Evolutionary conservation across 116 monocot genomes (phyloP), one percentile per base, ranked within the genome.

Genomic region (Zostera marina): DNA sequence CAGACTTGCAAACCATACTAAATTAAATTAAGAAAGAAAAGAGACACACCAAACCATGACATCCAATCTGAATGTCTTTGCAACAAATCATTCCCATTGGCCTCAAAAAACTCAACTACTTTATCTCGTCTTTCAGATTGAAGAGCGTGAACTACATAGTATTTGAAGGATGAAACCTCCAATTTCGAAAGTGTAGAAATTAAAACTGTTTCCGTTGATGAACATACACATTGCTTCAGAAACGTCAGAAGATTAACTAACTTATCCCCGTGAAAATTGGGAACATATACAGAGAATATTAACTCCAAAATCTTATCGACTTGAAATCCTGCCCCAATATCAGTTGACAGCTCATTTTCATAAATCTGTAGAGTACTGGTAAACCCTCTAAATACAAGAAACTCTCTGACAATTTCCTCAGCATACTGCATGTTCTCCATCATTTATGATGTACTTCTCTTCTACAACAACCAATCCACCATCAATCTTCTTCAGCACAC

Each of bases 351-450:
- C 63, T 98, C 98, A 21, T 70, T 72, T 62, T 98, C 90, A 54
- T 81, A 98, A 13, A 66, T 57, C 74, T 90, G 83, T 7, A 98
- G 63, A 5, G 98, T 81, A 58, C 61, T 70, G 26, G 90, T 90
- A 49, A 98, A 98, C 38, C 98, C 98, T 70, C 90, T 80, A 68
- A 98, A 98, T 7, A 90, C 71, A 57, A 98, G 80, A 71, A 98
- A 98, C 66, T 98, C 98, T 58, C 82, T 82, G 52, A 98, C 40
- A 63, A 98, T 80, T 44, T 82, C 86, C 74, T 98, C 96, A 42
- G 90, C 90, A 73, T 78, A 86, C 12, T 70, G 82, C 49, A 49
- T 49, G 49, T 49, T 49, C 7, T 49, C 49, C 49, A 49, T 49
- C 49, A 32, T 32, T 3, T 32, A 32, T 32, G 32, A 32, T 32